Evolutionary conservation across 78 protist species (phyloP).

Genomic region (Dictyostelium discoideum): DNA sequence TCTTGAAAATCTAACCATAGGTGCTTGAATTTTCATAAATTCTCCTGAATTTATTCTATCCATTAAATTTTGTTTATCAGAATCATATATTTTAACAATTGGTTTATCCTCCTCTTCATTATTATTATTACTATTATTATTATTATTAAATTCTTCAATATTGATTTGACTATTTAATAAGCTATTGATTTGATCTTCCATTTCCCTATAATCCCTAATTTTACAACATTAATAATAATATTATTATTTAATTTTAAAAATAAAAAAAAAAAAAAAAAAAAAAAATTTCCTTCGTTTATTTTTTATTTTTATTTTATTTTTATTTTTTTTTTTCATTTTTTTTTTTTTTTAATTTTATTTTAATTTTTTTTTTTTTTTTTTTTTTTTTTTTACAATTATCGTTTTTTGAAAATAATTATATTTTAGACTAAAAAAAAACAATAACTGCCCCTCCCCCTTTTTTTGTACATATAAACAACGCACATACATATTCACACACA

Average conservation of each 20-base stretch:
- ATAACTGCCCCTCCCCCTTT: no score
- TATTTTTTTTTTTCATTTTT: neutral
- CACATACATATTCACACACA: neutral
- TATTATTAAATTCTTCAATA: neutral
- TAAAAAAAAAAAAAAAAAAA: neutral
- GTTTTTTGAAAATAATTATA: neutral
- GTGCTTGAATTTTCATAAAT: constrained; percentile 83
- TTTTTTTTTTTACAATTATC: neutral
- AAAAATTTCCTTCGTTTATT: neutral
- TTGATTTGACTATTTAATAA: neutral
- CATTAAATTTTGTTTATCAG: neutral
- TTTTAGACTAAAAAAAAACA: no score
- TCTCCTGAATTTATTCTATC: constrained; percentile 68
- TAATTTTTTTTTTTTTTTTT: no score
- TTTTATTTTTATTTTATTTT: neutral
- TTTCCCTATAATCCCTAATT: neutral
- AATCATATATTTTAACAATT: constrained; percentile 5
- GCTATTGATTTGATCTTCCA: neutral
- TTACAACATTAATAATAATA: neutral
- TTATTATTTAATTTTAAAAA: no score
- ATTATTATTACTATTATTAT: neutral
- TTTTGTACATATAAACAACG: neutral
- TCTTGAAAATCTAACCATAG: constrained; percentile 89
- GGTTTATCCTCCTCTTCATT: neutral
- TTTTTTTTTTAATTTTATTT: no score